phyloP scores from a whole-genome alignment of 805 yeast genomes.

The Lipomyces orientalis region DNA sequence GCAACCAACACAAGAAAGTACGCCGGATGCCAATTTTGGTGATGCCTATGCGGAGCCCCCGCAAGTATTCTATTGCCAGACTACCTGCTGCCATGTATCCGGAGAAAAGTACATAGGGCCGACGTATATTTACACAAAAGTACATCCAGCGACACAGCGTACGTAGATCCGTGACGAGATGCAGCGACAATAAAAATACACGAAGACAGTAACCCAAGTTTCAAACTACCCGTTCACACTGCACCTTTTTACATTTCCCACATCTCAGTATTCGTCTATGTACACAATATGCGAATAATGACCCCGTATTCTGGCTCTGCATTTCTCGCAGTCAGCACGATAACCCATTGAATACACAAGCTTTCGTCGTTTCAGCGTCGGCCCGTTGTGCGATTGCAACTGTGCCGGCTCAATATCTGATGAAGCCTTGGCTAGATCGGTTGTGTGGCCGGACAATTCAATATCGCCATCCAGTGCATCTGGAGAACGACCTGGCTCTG shows the following conservation, averaged over 20 bases:
- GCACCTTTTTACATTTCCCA: not conserved
- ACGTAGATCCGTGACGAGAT: not conserved
- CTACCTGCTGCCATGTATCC: too few species aligned
- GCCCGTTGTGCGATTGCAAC: not conserved
- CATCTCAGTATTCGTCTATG: not conserved
- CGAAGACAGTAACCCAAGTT: not conserved
- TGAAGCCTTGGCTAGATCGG: not conserved
- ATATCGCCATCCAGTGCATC: not conserved
- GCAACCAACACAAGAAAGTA: too few species aligned
- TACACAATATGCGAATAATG: conserved; percentile 33
- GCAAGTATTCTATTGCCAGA: too few species aligned
- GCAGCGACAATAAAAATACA: not conserved
- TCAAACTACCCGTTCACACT: not conserved
- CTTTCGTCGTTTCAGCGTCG: not conserved
- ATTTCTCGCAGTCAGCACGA: conserved; percentile 33
- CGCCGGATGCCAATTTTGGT: too few species aligned
- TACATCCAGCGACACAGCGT: not conserved
- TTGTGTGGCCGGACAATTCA: not conserved
- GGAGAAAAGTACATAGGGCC: not conserved
- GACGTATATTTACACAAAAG: not conserved
- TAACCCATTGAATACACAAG: conserved; percentile 27
- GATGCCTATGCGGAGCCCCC: too few species aligned
- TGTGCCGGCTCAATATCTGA: not conserved
- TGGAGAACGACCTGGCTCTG: not conserved
- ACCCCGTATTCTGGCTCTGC: conserved; percentile 26